phyloP scores from a whole-genome alignment of 192 early-diverging fungal species.

The Umbelopsis sp. region DNA sequence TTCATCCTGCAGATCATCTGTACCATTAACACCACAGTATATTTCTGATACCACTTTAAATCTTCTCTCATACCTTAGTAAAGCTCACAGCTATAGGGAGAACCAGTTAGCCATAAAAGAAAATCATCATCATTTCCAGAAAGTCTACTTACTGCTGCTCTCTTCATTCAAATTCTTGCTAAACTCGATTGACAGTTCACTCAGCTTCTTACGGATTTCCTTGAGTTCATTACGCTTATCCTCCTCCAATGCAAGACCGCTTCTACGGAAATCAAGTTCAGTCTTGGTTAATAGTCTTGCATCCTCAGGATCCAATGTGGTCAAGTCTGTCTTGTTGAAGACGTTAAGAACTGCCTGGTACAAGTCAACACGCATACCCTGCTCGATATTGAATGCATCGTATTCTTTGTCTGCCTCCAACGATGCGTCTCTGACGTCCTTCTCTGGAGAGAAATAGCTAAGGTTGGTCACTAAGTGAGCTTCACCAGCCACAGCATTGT shows the following conservation, averaged over 20 bases:
- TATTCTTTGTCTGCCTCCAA: constrained; percentile 61
- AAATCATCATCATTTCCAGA: constrained; percentile 15
- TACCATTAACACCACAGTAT: not conserved
- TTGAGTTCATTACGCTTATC: constrained; percentile 62
- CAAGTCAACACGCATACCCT: constrained; percentile 64
- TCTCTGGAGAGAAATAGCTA: constrained; percentile 46
- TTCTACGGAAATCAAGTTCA: constrained; percentile 64
- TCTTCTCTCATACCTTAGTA: constrained; percentile 33
- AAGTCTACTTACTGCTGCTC: constrained; percentile 50
- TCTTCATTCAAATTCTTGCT: constrained; percentile 72
- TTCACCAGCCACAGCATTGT: constrained; percentile 34
- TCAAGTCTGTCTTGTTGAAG: constrained; percentile 48
- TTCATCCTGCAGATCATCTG: constrained; percentile 40
- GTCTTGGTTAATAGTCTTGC: constrained; percentile 71
- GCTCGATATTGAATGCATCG: constrained; percentile 69
- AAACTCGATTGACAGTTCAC: constrained; percentile 71
- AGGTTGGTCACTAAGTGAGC: constrained; percentile 17
- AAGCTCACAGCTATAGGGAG: constrained; percentile 46
- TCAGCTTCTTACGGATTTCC: constrained; percentile 65
- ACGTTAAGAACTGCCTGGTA: constrained; percentile 58
- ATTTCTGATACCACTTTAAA: not conserved
- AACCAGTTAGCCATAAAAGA: constrained; percentile 22
- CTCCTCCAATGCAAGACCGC: constrained; percentile 69
- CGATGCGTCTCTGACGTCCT: constrained; percentile 67
- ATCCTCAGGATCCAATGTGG: constrained; percentile 59